Conservation (phyloP, 2,329 filamentous ascomycete species). For the Colletotrichum tanaceti region DNA sequence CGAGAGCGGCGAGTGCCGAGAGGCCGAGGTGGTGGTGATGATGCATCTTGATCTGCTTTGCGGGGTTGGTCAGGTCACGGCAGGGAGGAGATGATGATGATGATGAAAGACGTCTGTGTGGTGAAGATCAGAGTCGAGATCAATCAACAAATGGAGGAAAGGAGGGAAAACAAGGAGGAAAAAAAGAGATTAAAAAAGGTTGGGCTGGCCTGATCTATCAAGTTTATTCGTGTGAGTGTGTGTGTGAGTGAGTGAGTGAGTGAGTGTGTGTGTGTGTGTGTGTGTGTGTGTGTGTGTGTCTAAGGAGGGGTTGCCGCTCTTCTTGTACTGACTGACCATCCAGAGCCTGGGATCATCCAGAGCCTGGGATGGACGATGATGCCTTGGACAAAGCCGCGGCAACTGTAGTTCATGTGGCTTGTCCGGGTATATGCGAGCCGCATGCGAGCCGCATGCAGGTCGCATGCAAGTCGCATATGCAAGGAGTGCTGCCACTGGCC, state of each 20-base stretch:
- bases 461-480: not conserved
- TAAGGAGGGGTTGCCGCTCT: not conserved
- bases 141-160: too few species aligned
- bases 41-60: constrained; percentile 17
- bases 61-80: not conserved
- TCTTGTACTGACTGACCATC: constrained; percentile 31
- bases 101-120: not conserved
- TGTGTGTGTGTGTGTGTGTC: too few species aligned
- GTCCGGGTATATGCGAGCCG: not conserved
- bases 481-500: constrained; percentile 5
- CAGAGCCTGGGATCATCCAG: constrained; percentile 26
- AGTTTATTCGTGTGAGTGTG: not conserved
- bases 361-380: constrained; percentile 29
- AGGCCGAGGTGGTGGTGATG: constrained; percentile 10
- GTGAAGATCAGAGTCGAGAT: not conserved
- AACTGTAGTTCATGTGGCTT: constrained; percentile 20
- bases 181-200: not conserved
- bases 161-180: not conserved
- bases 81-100: too few species aligned
- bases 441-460: constrained; percentile 3
- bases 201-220: not conserved
- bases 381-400: constrained; percentile 23
- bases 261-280: too few species aligned
- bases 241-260: too few species aligned
- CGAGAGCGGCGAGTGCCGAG: constrained; percentile 28